phyloP scores from a whole-genome alignment of 441 rosid species.

The Syzygium syzygioides region DNA sequence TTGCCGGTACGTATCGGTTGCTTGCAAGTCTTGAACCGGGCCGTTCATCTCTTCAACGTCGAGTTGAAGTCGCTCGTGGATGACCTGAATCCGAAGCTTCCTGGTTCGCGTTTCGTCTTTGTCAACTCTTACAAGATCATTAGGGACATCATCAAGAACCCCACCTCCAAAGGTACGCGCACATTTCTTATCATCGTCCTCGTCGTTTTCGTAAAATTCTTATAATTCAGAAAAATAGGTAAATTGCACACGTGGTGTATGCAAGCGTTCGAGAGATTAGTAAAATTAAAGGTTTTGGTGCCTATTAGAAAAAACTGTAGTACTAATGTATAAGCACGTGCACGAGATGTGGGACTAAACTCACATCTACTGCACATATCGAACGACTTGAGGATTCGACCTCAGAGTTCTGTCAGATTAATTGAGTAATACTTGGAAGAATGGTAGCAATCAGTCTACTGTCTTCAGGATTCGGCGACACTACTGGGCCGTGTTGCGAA shows the following conservation, averaged over 20 bases:
- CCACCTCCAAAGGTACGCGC: conserved; percentile 29
- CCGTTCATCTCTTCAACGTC: conserved; percentile 40
- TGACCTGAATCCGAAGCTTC: conserved; percentile 9
- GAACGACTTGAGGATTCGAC: background rate
- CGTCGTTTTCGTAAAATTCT: background rate
- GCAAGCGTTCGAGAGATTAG: background rate
- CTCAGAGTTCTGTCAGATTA: background rate
- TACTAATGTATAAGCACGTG: background rate
- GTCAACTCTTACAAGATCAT: conserved; percentile 48
- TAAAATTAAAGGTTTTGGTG: background rate
- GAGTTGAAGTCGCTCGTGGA: conserved; percentile 17
- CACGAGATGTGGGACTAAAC: background rate
- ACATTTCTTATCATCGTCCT: background rate
- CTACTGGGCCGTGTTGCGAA: conserved; percentile 30
- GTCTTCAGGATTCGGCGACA: conserved; percentile 28
- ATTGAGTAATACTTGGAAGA: background rate
- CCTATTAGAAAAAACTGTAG: background rate
- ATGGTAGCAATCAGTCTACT: background rate
- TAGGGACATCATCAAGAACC: conserved; percentile 29
- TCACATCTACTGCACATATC: background rate
- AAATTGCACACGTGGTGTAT: background rate
- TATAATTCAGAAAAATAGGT: background rate
- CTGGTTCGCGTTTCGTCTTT: conserved; percentile 25
- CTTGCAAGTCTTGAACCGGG: conserved; percentile 25
- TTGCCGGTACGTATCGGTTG: conserved; percentile 5